Evolutionary conservation across 2,329 filamentous ascomycete genomes (phyloP).

Genomic region (Exophiala dermatitidis): DNA sequence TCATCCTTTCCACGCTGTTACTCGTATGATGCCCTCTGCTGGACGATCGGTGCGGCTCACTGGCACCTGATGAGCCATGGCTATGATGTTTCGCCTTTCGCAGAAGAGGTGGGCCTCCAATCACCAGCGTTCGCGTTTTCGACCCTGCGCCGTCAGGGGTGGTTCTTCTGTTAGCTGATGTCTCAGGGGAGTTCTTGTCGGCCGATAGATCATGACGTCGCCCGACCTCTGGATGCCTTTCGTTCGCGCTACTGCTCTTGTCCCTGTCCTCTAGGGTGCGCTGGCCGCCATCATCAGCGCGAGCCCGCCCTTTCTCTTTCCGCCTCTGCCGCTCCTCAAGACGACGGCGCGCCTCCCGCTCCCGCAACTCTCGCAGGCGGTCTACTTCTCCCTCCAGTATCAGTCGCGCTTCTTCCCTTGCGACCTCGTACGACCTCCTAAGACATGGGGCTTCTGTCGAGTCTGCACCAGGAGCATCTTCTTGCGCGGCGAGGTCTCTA

Average conservation of each 20-base stretch:
- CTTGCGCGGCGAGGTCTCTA: neutral
- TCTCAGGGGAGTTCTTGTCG: neutral
- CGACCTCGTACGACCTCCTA: constrained; percentile 20
- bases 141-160: neutral
- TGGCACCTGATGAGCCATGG: constrained; percentile 3
- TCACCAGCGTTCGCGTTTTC: constrained; percentile 14
- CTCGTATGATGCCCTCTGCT: constrained; percentile 1
- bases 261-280: neutral
- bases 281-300: neutral
- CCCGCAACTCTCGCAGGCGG: constrained; percentile 16
- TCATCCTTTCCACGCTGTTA: constrained; percentile 2
- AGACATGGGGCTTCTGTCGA: neutral
- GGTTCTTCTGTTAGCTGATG: neutral
- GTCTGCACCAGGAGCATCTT: neutral
- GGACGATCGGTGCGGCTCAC: constrained; percentile 1
- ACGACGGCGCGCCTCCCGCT: constrained; percentile 13
- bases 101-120: constrained; percentile 6
- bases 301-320: constrained; percentile 2
- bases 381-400: constrained; percentile 26
- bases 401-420: constrained; percentile 26
- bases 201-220: neutral
- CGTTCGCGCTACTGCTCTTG: neutral
- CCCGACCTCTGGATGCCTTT: neutral
- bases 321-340: constrained; percentile 8
- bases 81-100: constrained; percentile 5